Base-by-base conservation (phyloP, 2,329 filamentous ascomycete species). In the Diaporthe vexans region DNA sequence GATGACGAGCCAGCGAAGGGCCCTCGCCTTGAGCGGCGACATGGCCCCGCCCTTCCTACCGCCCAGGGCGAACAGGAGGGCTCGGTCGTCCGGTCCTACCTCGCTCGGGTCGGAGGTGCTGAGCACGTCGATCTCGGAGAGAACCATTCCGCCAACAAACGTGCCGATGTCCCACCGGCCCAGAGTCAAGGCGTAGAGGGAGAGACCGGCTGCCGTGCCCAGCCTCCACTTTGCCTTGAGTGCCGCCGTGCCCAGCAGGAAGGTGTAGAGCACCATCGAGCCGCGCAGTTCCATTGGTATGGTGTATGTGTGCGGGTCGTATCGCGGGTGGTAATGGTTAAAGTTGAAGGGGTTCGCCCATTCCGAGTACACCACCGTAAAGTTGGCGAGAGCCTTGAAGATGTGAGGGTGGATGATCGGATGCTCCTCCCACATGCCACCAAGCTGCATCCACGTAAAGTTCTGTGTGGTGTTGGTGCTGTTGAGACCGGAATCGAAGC, bases 341-440 rank as follows among this genome's bases (percentile, higher is more conserved):
- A 83, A 84, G 76, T 81, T 84, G 79, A 84, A 85, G 0, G 83
- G 83, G 56, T 85, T 85, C 15, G 82, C 84, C 83, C 83, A 85
- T 71, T 85, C 83, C 0, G 80, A 77, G 40, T 84, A 84, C 1
- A 79, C 79, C 19, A 82, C 77, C 0, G 81, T 82, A 70, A 85
- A 85, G 77, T 85, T 83, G 63, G 81, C 77, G 37, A 84, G 75
- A 0, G 83, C 84, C 56, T 84, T 81, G 3, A 80, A 82, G 54
- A 84, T 77, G 76, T 84, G 84, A 63, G 81, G 79, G 72, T 84
- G 81, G 56, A 84, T 84, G 48, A 83, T 77, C 7, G 84, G 84
- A 58, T 85, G 84, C 72, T 85, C 83, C 61, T 85, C 83, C 83
- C 83, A 85, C 0, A 82, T 82, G 13, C 84, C 83, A 29, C 83